These are phyloP conservation scores for Mycena capillaripes DNA, from an alignment of 768 basidiomycete genomes.

Conservation along the genomic window DNA sequence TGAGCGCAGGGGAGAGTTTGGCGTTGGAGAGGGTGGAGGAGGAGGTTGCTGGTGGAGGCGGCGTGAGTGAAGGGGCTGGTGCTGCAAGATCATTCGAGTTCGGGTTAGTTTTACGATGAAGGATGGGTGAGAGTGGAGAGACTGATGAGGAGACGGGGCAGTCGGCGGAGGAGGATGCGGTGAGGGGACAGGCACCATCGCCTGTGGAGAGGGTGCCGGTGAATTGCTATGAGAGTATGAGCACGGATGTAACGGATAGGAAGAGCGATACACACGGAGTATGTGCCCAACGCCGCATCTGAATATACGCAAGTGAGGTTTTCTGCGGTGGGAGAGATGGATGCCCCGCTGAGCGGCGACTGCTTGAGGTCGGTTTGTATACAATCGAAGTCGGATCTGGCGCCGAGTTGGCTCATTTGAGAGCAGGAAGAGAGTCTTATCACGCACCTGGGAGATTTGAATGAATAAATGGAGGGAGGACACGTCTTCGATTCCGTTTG, in stretches of 20 bases:
- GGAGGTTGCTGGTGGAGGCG: too few relatives aligned
- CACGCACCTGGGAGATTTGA: neutral
- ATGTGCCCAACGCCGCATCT: neutral
- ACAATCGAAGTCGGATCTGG: neutral
- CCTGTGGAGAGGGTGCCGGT: neutral
- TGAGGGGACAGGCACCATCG: neutral
- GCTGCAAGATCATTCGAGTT: too few relatives aligned
- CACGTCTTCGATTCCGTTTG: neutral
- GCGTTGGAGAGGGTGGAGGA: too few relatives aligned
- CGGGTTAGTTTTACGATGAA: neutral
- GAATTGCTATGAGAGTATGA: neutral
- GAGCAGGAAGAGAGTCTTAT: neutral
- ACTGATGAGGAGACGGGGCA: neutral
- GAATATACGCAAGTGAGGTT: neutral
- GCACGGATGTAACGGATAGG: neutral
- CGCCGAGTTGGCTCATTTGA: too few relatives aligned
- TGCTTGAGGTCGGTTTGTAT: neutral
- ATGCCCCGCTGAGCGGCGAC: neutral
- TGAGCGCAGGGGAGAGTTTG: too few relatives aligned
- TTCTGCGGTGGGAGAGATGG: neutral
- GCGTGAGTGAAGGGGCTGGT: too few relatives aligned
- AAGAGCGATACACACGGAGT: neutral
- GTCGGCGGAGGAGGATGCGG: neutral
- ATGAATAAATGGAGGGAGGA: neutral
- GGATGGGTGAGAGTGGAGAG: too few relatives aligned